Evolutionary conservation across 257 asterid species (phyloP).

Genomic region (Jaltomata sinuosa): DNA sequence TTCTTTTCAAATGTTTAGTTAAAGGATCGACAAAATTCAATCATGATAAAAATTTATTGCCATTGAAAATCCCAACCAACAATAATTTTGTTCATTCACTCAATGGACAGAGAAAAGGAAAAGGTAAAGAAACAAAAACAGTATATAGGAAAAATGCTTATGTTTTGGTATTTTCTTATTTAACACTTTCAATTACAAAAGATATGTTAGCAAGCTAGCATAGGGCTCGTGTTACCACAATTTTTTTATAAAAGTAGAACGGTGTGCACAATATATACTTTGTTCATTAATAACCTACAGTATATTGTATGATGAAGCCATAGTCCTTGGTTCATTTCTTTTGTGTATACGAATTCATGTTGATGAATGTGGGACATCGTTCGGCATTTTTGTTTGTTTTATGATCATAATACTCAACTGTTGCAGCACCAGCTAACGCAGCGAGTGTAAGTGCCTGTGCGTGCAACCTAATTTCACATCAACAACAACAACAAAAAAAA

Average conservation of each 20-base stretch:
- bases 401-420: constrained; percentile 29
- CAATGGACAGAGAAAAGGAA: not conserved
- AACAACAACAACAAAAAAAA: not conserved
- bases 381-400: constrained; percentile 3
- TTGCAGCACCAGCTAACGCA: constrained; percentile 39
- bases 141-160: not conserved
- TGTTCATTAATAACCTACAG: not conserved
- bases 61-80: not conserved
- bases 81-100: not conserved
- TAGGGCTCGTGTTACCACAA: not conserved
- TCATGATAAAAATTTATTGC: not conserved
- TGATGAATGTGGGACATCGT: constrained; percentile 19
- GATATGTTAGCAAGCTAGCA: not conserved
- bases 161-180: not conserved
- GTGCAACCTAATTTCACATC: constrained; percentile 26
- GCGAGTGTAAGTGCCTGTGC: constrained; percentile 48
- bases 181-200: not conserved
- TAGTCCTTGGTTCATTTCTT: constrained; percentile 8
- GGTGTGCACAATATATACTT: too few relatives aligned
- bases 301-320: not conserved
- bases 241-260: not conserved
- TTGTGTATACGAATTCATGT: constrained; percentile 4
- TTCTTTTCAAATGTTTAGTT: not conserved
- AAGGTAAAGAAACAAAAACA: not conserved
- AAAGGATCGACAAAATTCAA: not conserved